Conservation (phyloP, 352 stramenopile species). For the Elongisporangium undulatum region DNA sequence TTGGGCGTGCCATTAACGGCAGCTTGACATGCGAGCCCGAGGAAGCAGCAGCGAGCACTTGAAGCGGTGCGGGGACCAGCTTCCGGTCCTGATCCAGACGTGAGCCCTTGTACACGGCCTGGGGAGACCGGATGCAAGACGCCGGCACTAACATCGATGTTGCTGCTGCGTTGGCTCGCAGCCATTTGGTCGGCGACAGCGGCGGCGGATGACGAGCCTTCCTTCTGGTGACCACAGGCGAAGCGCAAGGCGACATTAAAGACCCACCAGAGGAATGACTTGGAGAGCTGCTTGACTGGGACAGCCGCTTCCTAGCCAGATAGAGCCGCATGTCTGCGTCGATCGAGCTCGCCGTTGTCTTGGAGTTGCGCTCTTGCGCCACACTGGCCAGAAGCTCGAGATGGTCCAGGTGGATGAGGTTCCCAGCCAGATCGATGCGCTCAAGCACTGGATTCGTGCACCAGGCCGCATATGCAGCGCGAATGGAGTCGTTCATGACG, state of each 20-base stretch:
- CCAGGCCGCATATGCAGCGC: slow-evolving; percentile 20
- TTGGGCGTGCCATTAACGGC: neutral
- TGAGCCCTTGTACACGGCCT: slow-evolving; percentile 7
- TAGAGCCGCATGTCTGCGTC: slow-evolving; percentile 40
- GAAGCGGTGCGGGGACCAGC: neutral
- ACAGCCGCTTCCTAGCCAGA: slow-evolving; percentile 41
- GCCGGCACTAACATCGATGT: neutral
- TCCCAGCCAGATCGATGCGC: slow-evolving; percentile 43
- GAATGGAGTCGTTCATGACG: slow-evolving; percentile 48
- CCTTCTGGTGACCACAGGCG: slow-evolving; percentile 5
- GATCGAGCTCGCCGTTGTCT: slow-evolving; percentile 9
- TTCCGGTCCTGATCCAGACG: neutral
- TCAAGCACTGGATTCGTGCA: slow-evolving; percentile 36
- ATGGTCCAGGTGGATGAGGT: slow-evolving; percentile 48
- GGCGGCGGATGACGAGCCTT: slow-evolving; percentile 11
- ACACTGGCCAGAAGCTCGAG: slow-evolving; percentile 18
- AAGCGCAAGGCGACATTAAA: slow-evolving; percentile 3
- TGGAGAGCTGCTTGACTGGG: too few relatives aligned
- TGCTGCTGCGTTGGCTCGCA: slow-evolving; percentile 16
- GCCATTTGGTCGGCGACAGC: slow-evolving; percentile 50
- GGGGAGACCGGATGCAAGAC: slow-evolving; percentile 14
- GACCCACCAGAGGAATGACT: slow-evolving; percentile 3
- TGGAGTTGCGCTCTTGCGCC: slow-evolving; percentile 21
- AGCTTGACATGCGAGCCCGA: neutral
- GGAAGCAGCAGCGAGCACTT: neutral